These are phyloP conservation scores for Neurospora pannonica DNA, from an alignment of 495 filamentous ascomycete species.

Conservation along the genomic window DNA sequence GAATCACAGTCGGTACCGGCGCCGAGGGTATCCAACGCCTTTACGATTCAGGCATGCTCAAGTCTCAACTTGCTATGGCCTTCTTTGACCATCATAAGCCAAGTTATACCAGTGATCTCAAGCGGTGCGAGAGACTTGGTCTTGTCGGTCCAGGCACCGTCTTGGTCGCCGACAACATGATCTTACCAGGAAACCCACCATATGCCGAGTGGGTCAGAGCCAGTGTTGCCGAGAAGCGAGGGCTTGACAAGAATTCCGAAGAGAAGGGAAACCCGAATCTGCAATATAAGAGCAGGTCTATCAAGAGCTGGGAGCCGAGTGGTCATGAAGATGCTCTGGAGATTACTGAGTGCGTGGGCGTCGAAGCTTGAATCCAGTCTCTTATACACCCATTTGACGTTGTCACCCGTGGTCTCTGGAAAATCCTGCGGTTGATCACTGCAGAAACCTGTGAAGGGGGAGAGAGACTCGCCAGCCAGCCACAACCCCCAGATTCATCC, in stretches of 20 bases:
- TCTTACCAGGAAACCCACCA: slow-evolving; percentile 64
- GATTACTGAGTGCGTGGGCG: slow-evolving; percentile 53
- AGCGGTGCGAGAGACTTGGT: slow-evolving; percentile 58
- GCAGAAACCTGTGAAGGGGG: not conserved
- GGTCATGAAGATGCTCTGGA: slow-evolving; percentile 62
- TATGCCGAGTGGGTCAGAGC: slow-evolving; percentile 59
- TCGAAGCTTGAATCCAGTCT: slow-evolving; percentile 6
- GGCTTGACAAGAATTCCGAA: slow-evolving; percentile 23
- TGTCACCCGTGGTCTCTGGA: not conserved
- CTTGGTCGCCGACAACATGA: slow-evolving; percentile 63
- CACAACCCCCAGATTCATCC: not conserved
- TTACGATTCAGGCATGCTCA: slow-evolving; percentile 38
- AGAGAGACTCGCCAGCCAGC: not conserved
- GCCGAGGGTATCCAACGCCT: slow-evolving; percentile 49
- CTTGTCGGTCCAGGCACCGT: slow-evolving; percentile 53
- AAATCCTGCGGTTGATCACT: not conserved
- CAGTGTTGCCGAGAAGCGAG: slow-evolving; percentile 40
- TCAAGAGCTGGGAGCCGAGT: slow-evolving; percentile 59
- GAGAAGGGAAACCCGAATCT: slow-evolving; percentile 59
- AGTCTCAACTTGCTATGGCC: slow-evolving; percentile 48
- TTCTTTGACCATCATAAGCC: slow-evolving; percentile 74
- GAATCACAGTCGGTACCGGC: slow-evolving; percentile 56
- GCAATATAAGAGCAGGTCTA: slow-evolving; percentile 55
- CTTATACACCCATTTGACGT: not conserved
- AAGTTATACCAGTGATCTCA: slow-evolving; percentile 59